Evolutionary conservation across 2,329 filamentous ascomycete genomes (phyloP), one percentile per base, ranked within the genome.

Genomic region (Magnaporthales sp.): DNA sequence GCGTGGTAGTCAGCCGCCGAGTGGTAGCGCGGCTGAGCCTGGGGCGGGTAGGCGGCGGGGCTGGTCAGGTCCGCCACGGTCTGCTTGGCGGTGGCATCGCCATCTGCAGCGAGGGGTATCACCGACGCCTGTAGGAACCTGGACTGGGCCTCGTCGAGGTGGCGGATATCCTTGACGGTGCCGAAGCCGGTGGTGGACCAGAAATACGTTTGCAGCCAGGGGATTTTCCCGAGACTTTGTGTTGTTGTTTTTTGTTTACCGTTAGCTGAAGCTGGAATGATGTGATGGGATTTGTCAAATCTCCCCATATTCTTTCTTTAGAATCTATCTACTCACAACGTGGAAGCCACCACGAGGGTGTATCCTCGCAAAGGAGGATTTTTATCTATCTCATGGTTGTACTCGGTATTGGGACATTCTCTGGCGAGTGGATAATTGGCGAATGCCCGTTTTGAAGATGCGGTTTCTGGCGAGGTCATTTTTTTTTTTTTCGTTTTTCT

Each of bases 1-100:
- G 85, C 83, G 74, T 92, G 89, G 74, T 93, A 97, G 77, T 97
- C 92, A 13, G 85, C 83, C 27, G 88, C 85, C 3, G 90, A 90
- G 75, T 88, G 86, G 78, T 91, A 92, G 61, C 85, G 83, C 19
- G 79, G 80, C 5, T 75, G 71, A 13, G 80, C 73, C 61, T 78
- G 74, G 19, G 76, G 73, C 8, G 83, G 46, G 29, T 61, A 58
- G 32, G 68, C 77, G 63, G 79, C 78, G 11, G 76, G 76, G 62
- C 75, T 73, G 63, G 77, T 75, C 3, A 84, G 77, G 46, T 80
- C 77, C 0, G 78, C 70, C 3, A 77, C 79, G 75, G 3, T 73
- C 63, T 62, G 27, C 15, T n/a, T 26, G 30, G 61, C 24, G 61
- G 27, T 13, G 27, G 27, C 27, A n/a, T 29, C 29, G 61, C 27